Evolutionary conservation across 2,329 filamentous ascomycete species (phyloP).

Genomic region (Monosporascus ibericus): DNA sequence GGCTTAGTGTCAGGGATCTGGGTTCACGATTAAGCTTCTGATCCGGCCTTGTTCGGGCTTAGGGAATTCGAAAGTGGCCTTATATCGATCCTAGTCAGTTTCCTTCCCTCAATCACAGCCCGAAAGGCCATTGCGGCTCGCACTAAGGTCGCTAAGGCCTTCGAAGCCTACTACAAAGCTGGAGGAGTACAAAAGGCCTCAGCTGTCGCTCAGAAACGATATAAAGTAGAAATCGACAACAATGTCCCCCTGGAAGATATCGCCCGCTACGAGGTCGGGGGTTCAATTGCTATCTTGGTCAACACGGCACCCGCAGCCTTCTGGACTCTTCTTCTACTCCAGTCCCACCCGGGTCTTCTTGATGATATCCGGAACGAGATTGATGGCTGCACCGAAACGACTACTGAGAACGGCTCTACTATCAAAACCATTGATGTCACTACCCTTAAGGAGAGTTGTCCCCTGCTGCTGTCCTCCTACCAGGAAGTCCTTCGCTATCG

Average conservation of each 20-base stretch:
- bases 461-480: slow-evolving; percentile 32
- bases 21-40: background rate
- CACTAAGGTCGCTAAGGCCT: slow-evolving; percentile 26
- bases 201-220: slow-evolving; percentile 29
- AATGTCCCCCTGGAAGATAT: slow-evolving; percentile 29
- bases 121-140: slow-evolving; percentile 26
- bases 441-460: slow-evolving; percentile 28
- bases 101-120: slow-evolving; percentile 23
- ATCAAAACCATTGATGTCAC: slow-evolving; percentile 21
- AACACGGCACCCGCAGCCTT: slow-evolving; percentile 34
- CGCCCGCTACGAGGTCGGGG: slow-evolving; percentile 34
- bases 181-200: slow-evolving; percentile 33
- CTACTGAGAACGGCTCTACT: slow-evolving; percentile 3
- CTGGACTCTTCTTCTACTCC: slow-evolving; percentile 33
- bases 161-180: slow-evolving; percentile 32
- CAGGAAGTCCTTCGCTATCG: slow-evolving; percentile 35
- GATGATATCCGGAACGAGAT: slow-evolving; percentile 25
- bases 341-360: slow-evolving; percentile 22
- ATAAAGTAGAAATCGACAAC: slow-evolving; percentile 22
- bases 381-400: slow-evolving; percentile 12
- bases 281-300: slow-evolving; percentile 32
- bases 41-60: slow-evolving; percentile 2
- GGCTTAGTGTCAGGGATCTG: background rate
- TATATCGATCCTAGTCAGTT: slow-evolving; percentile 17
- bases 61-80: slow-evolving; percentile 18